Percentiles rank a stretch among this genome's conserved stretches.
phyloP scores from a whole-genome alignment of 371 early-diverging fungal species.

The Mortierella sp. region DNA sequence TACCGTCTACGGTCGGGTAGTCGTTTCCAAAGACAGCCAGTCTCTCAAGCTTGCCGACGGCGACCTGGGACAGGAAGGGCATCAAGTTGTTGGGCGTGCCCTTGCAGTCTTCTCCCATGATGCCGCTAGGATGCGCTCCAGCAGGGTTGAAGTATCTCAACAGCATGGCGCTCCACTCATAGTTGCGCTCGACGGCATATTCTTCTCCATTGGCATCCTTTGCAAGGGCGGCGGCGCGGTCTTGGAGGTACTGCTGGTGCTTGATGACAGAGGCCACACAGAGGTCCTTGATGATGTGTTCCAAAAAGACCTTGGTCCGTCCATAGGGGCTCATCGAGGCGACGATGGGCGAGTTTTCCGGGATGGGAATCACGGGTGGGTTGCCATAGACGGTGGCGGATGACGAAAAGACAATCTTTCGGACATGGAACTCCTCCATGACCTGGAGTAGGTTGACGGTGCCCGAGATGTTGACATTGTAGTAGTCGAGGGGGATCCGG shows the following conservation, averaged over 20 bases:
- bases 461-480: constrained; percentile 77
- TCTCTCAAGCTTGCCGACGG: constrained; percentile 78
- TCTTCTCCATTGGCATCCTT: neutral
- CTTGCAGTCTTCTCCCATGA: constrained; percentile 89
- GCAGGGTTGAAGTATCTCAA: constrained; percentile 94
- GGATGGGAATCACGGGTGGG: constrained; percentile 56
- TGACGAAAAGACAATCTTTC: constrained; percentile 76
- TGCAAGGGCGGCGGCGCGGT: neutral
- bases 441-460: constrained; percentile 70
- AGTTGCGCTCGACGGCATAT: constrained; percentile 12
- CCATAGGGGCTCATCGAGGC: constrained; percentile 88
- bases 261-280: constrained; percentile 63
- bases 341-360: constrained; percentile 59
- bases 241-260: constrained; percentile 38
- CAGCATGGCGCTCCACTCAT: constrained; percentile 79
- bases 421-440: constrained; percentile 67
- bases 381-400: constrained; percentile 78
- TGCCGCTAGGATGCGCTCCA: constrained; percentile 88
- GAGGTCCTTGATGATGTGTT: constrained; percentile 83
- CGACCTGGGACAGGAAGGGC: constrained; percentile 89
- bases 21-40: constrained; percentile 88
- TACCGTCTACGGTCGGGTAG: constrained; percentile 91
- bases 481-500: constrained; percentile 76
- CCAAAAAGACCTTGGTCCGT: constrained; percentile 87
- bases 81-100: constrained; percentile 91